Evolutionary conservation across 352 stramenopile species (phyloP), one percentile per base, ranked within the genome.

Genomic region (Pilasporangium apinafurcum): DNA sequence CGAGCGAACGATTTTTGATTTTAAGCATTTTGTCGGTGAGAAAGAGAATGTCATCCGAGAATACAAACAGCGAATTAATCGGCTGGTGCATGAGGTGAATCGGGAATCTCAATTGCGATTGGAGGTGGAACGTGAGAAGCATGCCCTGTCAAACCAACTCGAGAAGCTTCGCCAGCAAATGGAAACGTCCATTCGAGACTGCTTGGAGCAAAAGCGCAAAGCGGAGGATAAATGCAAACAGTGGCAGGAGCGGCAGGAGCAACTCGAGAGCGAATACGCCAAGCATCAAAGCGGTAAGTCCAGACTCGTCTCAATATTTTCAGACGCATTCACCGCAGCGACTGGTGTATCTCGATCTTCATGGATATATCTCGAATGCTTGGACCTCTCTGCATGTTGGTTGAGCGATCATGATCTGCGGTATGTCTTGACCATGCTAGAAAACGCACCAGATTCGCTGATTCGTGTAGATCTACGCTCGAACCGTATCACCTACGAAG

Each of bases 401-500:
- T 52, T 91, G 1, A 28, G 52, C 8, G 73, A 88, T 39, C 54
- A 64, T 13, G 79, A 91, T 31, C 22, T 81, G 16, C 36, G 34
- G 2, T 50, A 59, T 1, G 37, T 91, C 25, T 43, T 79, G 21
- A 62, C 55, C 9, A 65, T 69, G 44, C 34, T 86, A 9, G 50
- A 73, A 37, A 32, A 35, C 46, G 49, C 65, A 17, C 33, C 32
- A 0, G 25, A 47, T 0, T 48, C 36, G 24, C 41, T 78, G 27
- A 51, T 45, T 0, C 53, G 56, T 0, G 27, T 91, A 12, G 79
- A 91, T 47, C 47, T 91, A 18, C 61, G 76, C 12, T 57, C 32
- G 31, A 88, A 91, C 33, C 64, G 70, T 2, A 37, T 88, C 22
- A 88, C 75, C 14, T 58, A 80, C 16, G 59, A 82, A 4, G 59